Evolutionary conservation across 1,284 basidiomycete species (phyloP).

Genomic region (Melampsora larici-populina): DNA sequence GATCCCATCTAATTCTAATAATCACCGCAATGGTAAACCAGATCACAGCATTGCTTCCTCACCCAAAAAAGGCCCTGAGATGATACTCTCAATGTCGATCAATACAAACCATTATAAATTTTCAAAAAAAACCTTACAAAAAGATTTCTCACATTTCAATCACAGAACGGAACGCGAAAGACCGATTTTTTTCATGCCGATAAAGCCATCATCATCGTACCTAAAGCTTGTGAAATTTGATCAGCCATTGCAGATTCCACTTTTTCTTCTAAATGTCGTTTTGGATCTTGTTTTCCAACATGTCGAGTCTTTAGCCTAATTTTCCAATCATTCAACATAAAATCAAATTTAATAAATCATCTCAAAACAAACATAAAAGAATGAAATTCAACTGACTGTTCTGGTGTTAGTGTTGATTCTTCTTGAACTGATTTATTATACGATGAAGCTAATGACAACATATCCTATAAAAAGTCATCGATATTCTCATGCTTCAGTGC

Average conservation of each 20-base stretch:
- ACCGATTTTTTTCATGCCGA: slow-evolving; percentile 12
- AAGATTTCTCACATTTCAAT: neutral
- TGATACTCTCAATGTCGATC: no score
- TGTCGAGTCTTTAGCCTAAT: slow-evolving; percentile 56
- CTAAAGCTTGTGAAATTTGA: slow-evolving; percentile 72
- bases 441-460: slow-evolving; percentile 68
- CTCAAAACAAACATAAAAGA: neutral
- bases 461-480: slow-evolving; percentile 19
- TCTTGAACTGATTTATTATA: slow-evolving; percentile 96
- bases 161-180: no score
- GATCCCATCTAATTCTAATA: no score
- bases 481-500: neutral
- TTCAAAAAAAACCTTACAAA: neutral
- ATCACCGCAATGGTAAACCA: no score
- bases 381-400: slow-evolving; percentile 59
- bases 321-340: no score
- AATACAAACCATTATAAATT: neutral
- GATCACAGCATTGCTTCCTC: no score
- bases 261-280: slow-evolving; percentile 89
- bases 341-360: no score
- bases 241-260: slow-evolving; percentile 96
- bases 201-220: slow-evolving; percentile 46
- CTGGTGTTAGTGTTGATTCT: slow-evolving; percentile 81
- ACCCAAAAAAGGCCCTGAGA: no score
- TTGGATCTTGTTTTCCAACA: slow-evolving; percentile 96